A percentile compares a stretch with the other conserved stretches of the same genome.
Conservation (phyloP, 345 rosid genomes). For the Dovyalis caffra region DNA sequence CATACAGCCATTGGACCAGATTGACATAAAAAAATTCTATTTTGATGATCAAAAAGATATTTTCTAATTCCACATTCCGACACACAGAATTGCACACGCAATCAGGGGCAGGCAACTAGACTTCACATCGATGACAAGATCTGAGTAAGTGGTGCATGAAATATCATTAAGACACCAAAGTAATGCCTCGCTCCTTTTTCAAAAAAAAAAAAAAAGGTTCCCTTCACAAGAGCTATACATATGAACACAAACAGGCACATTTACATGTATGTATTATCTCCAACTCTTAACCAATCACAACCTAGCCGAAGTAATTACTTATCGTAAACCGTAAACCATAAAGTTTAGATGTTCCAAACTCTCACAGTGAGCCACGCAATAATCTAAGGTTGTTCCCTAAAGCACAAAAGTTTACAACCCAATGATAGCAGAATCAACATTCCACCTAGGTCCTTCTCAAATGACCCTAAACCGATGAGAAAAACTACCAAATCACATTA, state of each 20-base stretch:
- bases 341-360: background rate
- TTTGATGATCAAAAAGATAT: background rate
- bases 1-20: too few species aligned
- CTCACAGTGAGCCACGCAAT: background rate
- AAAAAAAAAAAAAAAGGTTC: too few species aligned
- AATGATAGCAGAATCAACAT: background rate
- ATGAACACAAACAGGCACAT: too few species aligned
- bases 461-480: background rate
- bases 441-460: background rate
- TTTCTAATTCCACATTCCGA: background rate
- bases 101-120: background rate
- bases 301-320: too few species aligned
- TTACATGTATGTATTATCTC: too few species aligned
- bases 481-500: background rate
- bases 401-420: background rate
- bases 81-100: background rate
- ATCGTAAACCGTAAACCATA: background rate
- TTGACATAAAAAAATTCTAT: too few species aligned
- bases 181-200: too few species aligned
- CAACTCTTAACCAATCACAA: too few species aligned
- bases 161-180: background rate
- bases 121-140: background rate
- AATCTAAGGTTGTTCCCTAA: too few species aligned
- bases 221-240: too few species aligned
- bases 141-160: background rate